phyloP scores from a whole-genome alignment of 495 filamentous ascomycete genomes.

The Talaromyces liani region DNA sequence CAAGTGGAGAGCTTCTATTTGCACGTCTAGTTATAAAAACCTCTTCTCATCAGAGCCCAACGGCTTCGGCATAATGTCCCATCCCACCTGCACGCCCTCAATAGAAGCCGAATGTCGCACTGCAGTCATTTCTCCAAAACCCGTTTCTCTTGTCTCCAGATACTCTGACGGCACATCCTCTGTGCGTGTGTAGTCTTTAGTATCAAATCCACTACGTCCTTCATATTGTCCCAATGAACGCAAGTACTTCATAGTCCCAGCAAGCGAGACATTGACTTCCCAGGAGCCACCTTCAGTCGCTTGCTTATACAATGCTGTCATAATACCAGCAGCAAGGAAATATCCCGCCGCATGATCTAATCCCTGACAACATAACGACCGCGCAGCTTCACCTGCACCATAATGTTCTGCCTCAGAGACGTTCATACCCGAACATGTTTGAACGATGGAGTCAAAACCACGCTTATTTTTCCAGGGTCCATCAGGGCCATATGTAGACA shows the following conservation, averaged over 20 bases:
- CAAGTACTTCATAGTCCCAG: constrained; percentile 22
- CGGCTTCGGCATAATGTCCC: constrained; percentile 21
- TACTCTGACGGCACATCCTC: constrained; percentile 15
- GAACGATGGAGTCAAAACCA: constrained; percentile 39
- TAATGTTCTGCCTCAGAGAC: constrained; percentile 31
- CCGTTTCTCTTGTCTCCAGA: constrained; percentile 14
- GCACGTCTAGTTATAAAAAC: not conserved
- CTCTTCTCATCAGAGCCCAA: constrained; percentile 17
- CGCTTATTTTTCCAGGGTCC: constrained; percentile 22
- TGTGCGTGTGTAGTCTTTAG: constrained; percentile 8
- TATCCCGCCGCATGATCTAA: constrained; percentile 59
- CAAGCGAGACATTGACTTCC: constrained; percentile 43
- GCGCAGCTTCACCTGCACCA: constrained; percentile 54
- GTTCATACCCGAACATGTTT: constrained; percentile 48
- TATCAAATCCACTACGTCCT: constrained; percentile 14
- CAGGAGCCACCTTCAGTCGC: constrained; percentile 49
- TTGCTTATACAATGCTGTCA: constrained; percentile 46
- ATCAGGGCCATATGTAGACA: constrained; percentile 52
- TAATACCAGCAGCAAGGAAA: constrained; percentile 47
- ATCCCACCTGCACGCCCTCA: constrained; percentile 19
- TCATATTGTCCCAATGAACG: constrained; percentile 17
- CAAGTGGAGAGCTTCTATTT: not conserved
- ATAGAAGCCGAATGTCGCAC: constrained; percentile 17
- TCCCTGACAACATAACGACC: constrained; percentile 44
- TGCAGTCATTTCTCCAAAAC: constrained; percentile 18